Evolutionary conservation across 345 rosid species (phyloP).

Genomic region (Citrus medica): DNA sequence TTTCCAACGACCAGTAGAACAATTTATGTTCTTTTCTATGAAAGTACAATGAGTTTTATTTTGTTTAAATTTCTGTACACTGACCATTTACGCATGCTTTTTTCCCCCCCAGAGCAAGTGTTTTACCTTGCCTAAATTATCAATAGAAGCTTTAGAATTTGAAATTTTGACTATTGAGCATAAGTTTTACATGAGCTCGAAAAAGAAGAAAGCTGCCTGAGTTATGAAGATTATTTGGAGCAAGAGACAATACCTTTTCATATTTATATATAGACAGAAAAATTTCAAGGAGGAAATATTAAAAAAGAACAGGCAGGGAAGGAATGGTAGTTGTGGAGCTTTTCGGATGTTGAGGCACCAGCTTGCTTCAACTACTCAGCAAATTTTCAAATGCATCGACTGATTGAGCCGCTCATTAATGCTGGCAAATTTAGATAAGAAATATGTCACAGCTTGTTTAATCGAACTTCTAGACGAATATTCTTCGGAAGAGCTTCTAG

Average conservation of each 20-base stretch:
- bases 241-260: not conserved
- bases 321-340: constrained; percentile 11
- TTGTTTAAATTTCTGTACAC: too few species aligned
- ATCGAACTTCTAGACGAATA: not conserved
- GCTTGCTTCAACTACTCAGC: not conserved
- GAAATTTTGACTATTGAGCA: not conserved
- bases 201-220: constrained; percentile 9
- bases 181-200: not conserved
- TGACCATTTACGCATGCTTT: too few species aligned
- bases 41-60: not conserved
- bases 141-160: not conserved
- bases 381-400: not conserved
- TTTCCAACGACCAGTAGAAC: constrained; percentile 37
- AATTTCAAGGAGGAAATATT: not conserved
- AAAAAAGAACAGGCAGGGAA: not conserved
- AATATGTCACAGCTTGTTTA: not conserved
- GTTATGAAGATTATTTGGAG: not conserved
- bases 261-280: not conserved
- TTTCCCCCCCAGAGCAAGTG: not conserved
- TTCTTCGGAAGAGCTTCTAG: not conserved
- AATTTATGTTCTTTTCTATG: not conserved
- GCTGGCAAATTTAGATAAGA: not conserved
- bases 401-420: not conserved
- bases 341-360: constrained; percentile 23
- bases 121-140: too few species aligned